Base-by-base conservation (phyloP, 352 stramenopile genomes). In the Phytopythium montanum region DNA sequence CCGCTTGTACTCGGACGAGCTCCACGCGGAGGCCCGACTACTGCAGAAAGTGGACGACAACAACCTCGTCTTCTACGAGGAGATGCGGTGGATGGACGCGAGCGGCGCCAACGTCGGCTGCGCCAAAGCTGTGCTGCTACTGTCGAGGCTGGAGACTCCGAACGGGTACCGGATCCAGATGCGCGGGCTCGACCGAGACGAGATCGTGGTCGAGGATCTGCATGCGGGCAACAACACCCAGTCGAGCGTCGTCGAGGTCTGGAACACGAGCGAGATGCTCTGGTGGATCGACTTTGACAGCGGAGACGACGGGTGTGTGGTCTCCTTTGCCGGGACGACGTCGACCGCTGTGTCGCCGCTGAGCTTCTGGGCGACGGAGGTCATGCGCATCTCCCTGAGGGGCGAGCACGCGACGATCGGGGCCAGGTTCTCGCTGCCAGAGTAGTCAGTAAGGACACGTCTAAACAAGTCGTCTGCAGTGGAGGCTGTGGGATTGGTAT, bases 1-100 rank as follows among this genome's bases (percentile, higher is more conserved):
- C 2, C 19, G n/a, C 14, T 13, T 62, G 25, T 56, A 50, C 56
- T 62, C 46, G 9, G 25, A 38, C 29, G 34, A 8, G 31, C 23
- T 62, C 5, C 7, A 34, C 34, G 31, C 36, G 33, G 29, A 29
- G 1, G 21, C 45, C 9, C 45, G 36, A 3, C 23, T 62, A 29
- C 34, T 62, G 13, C 56, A 62, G 26, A 48, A 56, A 21, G 34
- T 61, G 5, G 55, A 61, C 28, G 55, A 61, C 2, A 29, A 54
- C 29, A 61, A 54, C 42, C 14, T 48, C 42, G 55, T 61, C 5
- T 49, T 61, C 44, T 46, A 46, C 21, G 36, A 54, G 44, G 55
- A 61, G 31, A 48, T 54, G 28, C 23, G 29, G 4, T 28, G 16
- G 21, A 54, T 54, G 55, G 42, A 54, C n/a, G 0, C 33, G 28